These are phyloP conservation scores for Beauveria medogensis DNA, from an alignment of 2,329 filamentous ascomycete species.

Conservation along the genomic window DNA sequence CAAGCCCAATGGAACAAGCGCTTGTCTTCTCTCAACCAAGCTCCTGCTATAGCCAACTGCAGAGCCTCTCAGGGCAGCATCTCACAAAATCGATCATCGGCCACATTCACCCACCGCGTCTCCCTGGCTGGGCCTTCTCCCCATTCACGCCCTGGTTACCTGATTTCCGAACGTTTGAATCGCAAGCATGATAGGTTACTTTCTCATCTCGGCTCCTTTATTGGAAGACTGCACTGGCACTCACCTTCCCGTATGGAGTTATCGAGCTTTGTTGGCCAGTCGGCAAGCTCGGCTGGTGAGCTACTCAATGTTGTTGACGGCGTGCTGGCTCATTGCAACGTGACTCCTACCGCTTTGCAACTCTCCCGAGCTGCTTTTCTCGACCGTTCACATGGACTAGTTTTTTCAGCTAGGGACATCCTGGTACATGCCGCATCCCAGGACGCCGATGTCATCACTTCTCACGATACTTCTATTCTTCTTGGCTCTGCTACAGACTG, in stretches of 20 bases:
- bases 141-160: conserved; percentile 54
- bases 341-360: conserved; percentile 57
- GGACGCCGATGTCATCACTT: conserved; percentile 71
- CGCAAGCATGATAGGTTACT: conserved; percentile 80
- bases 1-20: conserved; percentile 34
- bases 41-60: conserved; percentile 20
- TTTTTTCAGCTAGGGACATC: conserved; percentile 72
- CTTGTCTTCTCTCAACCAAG: conserved; percentile 35
- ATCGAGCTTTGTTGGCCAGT: conserved; percentile 72
- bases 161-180: conserved; percentile 77
- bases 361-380: conserved; percentile 70
- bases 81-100: conserved; percentile 39
- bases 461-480: conserved; percentile 67
- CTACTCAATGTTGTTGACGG: conserved; percentile 74
- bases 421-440: conserved; percentile 61
- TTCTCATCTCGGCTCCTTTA: conserved; percentile 85
- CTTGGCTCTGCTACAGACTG: conserved; percentile 76
- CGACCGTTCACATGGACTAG: conserved; percentile 69
- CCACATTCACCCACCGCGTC: conserved; percentile 61
- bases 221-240: conserved; percentile 81
- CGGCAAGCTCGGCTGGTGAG: conserved; percentile 71
- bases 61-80: conserved; percentile 30
- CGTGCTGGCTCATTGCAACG: conserved; percentile 69
- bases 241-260: conserved; percentile 85
- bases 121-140: conserved; percentile 65